Evolutionary conservation across 2,329 filamentous ascomycete species (phyloP).

Genomic region (Diaporthe capsici): DNA sequence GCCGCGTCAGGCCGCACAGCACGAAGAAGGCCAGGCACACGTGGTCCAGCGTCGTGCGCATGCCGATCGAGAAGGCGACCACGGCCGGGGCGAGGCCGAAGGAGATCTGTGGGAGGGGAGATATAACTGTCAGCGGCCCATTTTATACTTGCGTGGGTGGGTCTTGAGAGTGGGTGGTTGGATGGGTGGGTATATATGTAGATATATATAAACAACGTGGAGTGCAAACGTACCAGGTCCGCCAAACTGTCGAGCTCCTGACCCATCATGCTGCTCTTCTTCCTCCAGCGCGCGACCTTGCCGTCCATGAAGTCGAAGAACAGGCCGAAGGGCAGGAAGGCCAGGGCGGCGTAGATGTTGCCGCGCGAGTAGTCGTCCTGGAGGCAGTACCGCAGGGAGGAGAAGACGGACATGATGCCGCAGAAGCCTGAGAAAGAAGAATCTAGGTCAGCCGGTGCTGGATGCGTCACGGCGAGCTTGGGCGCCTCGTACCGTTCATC

Average conservation of each 20-base stretch:
- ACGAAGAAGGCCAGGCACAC: constrained; percentile 88
- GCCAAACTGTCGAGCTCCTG: constrained; percentile 97
- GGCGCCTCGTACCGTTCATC: constrained; percentile 72
- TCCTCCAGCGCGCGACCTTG: constrained; percentile 94
- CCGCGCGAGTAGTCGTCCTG: constrained; percentile 71
- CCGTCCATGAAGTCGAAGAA: constrained; percentile 99
- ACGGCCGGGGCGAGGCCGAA: constrained; percentile 93
- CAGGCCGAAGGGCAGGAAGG: constrained; percentile 90
- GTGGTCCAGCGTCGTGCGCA: constrained; percentile 88
- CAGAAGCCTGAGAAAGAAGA: constrained; percentile 73
- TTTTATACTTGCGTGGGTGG: background rate
- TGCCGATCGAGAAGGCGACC: constrained; percentile 88
- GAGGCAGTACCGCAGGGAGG: constrained; percentile 93
- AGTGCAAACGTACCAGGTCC: constrained; percentile 78
- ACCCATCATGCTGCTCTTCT: constrained; percentile 98
- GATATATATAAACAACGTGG: background rate
- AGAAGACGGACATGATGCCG: constrained; percentile 95
- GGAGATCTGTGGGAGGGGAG: constrained; percentile 77
- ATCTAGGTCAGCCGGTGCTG: constrained; percentile 30
- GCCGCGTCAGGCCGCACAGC: constrained; percentile 90
- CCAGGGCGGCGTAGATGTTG: constrained; percentile 86
- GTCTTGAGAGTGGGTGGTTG: too few relatives aligned
- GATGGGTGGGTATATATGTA: background rate
- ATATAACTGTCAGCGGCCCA: background rate
- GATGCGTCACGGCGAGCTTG: background rate